phyloP scores from a whole-genome alignment of 2,329 filamentous ascomycete genomes.

The Podosphaera fusca region DNA sequence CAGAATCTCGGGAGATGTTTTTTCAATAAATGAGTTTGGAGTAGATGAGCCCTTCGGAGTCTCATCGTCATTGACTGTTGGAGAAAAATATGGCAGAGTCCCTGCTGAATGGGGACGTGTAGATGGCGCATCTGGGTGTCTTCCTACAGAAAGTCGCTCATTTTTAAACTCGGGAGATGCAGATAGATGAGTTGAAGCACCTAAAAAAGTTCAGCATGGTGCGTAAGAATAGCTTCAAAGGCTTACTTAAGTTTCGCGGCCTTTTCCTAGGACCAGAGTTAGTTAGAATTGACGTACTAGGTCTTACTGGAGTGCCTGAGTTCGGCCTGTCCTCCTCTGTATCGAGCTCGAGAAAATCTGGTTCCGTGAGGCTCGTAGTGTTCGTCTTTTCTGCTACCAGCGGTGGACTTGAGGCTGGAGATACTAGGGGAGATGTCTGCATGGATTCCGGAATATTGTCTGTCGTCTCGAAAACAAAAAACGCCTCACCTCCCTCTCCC shows the following conservation, averaged over 20 bases:
- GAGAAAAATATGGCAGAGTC: slow-evolving; percentile 25
- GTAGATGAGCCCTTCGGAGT: slow-evolving; percentile 16
- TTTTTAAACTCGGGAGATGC: slow-evolving; percentile 27
- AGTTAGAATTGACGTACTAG: slow-evolving; percentile 22
- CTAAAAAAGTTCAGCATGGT: slow-evolving; percentile 9
- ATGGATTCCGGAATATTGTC: slow-evolving; percentile 78
- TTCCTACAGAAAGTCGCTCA: slow-evolving; percentile 24
- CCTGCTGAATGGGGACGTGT: slow-evolving; percentile 30
- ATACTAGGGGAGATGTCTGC: slow-evolving; percentile 85
- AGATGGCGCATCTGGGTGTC: slow-evolving; percentile 22
- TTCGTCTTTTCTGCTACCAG: slow-evolving; percentile 25
- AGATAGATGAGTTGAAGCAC: slow-evolving; percentile 25
- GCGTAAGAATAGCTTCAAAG: neutral
- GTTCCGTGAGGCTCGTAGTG: slow-evolving; percentile 34
- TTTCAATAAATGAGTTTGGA: slow-evolving; percentile 16
- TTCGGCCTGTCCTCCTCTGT: slow-evolving; percentile 18
- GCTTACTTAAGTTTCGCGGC: slow-evolving; percentile 14
- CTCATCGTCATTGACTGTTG: slow-evolving; percentile 14
- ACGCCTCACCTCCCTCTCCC: slow-evolving; percentile 89
- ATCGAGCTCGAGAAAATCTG: slow-evolving; percentile 43
- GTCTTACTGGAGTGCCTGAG: slow-evolving; percentile 20
- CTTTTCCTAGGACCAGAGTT: slow-evolving; percentile 14
- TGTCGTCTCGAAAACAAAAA: slow-evolving; percentile 94
- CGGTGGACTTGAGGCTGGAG: slow-evolving; percentile 69
- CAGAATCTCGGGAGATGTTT: slow-evolving; percentile 10